A percentile compares a stretch with the other conserved stretches of the same genome.
phyloP scores from a whole-genome alignment of 148 eudicot species.

The Chenopodium suecicum region DNA sequence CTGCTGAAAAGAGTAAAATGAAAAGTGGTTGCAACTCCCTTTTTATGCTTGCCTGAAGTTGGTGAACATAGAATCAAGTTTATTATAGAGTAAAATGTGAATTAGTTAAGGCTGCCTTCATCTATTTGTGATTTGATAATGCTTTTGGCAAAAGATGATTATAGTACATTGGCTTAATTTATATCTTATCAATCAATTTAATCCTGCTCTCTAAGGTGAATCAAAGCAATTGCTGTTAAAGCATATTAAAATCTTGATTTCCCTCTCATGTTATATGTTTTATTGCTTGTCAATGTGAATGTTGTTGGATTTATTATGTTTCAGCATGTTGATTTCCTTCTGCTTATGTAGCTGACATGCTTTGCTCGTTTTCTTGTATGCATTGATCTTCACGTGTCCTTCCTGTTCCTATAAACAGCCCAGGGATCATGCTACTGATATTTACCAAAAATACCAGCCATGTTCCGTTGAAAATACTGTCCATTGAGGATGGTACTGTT shows the following conservation, averaged over 20 bases:
- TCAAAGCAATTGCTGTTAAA: not conserved
- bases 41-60: not conserved
- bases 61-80: not conserved
- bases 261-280: too few species aligned
- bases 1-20: not conserved
- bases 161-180: not conserved
- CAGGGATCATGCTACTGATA: constrained; percentile 94
- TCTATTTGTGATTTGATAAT: not conserved
- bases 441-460: constrained; percentile 63
- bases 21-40: not conserved
- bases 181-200: not conserved
- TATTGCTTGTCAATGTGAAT: not conserved
- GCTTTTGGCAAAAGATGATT: not conserved
- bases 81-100: not conserved
- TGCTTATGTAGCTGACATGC: constrained; percentile 3
- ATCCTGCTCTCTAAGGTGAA: not conserved
- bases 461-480: constrained; percentile 92
- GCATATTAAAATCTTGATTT: not conserved
- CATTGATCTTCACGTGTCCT: constrained; percentile 5
- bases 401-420: constrained; percentile 47
- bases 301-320: not conserved
- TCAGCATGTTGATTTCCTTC: constrained; percentile 5
- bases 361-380: not conserved
- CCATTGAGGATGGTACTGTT: constrained; percentile 97
- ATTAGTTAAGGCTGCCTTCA: not conserved